Percentiles rank a stretch among this genome's conserved stretches.
phyloP scores from a whole-genome alignment of 2,329 filamentous ascomycete species.

The Sordariomycetes sp. region DNA sequence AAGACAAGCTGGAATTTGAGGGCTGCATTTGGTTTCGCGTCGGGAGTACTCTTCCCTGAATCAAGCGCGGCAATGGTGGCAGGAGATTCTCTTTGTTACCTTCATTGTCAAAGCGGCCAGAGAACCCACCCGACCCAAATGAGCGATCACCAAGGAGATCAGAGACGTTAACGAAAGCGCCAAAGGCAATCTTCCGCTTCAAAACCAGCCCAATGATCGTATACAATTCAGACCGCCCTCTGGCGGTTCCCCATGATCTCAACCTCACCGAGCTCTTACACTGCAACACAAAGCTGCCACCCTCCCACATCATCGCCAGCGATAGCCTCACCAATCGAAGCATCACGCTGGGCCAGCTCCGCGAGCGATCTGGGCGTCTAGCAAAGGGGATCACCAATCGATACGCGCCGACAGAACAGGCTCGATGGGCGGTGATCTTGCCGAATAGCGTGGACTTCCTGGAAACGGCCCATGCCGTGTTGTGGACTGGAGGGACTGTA shows the following conservation, averaged over 20 bases:
- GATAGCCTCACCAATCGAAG: constrained; percentile 35
- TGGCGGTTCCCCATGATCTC: constrained; percentile 25
- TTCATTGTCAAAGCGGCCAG: too few species aligned
- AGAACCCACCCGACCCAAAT: too few species aligned
- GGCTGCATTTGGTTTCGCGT: too few species aligned
- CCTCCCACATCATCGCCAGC: constrained; percentile 30
- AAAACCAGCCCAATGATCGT: constrained; percentile 15
- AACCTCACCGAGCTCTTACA: constrained; percentile 35
- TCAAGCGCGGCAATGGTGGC: too few species aligned
- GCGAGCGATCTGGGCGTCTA: constrained; percentile 27
- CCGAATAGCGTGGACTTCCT: constrained; percentile 35
- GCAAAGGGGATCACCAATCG: constrained; percentile 25
- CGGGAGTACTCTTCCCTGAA: too few species aligned
- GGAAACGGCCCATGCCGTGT: constrained; percentile 29
- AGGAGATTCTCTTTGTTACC: too few species aligned
- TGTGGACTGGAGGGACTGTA: constrained; percentile 28
- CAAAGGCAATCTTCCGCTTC: not conserved
- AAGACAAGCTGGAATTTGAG: too few species aligned
- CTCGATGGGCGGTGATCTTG: constrained; percentile 30
- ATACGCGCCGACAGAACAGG: constrained; percentile 21
- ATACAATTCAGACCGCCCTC: constrained; percentile 17
- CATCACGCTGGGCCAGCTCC: constrained; percentile 31
- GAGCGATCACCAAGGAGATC: too few species aligned
- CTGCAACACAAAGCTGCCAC: constrained; percentile 22
- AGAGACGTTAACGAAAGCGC: too few species aligned